These are phyloP conservation scores for Malassezia dermatis DNA, from an alignment of 1,284 basidiomycete species.

Conservation along the genomic window DNA sequence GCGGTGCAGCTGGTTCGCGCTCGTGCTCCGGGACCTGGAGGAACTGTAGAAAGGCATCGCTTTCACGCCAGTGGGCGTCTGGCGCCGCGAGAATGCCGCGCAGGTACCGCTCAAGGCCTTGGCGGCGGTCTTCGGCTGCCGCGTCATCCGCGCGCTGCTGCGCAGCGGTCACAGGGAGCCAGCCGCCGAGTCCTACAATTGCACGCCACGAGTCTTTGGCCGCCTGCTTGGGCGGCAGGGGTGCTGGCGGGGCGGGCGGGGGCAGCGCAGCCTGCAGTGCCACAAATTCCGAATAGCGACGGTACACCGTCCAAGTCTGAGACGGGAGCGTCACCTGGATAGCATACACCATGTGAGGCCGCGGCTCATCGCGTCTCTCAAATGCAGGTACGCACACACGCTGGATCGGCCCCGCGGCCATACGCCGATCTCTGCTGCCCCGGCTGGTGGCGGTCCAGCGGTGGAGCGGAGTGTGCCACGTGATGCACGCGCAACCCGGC, in stretches of 20 bases:
- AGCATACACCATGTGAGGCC: constrained; percentile 64
- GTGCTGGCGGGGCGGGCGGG: constrained; percentile 61
- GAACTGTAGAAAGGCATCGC: constrained; percentile 71
- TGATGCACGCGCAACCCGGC: not conserved
- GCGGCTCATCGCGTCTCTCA: constrained; percentile 38
- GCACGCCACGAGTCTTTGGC: constrained; percentile 49
- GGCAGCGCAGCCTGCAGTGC: constrained; percentile 71
- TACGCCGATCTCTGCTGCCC: not conserved
- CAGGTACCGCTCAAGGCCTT: constrained; percentile 71
- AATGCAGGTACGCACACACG: constrained; percentile 39
- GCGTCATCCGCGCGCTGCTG: constrained; percentile 31
- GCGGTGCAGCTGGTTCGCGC: not conserved
- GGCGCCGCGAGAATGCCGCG: constrained; percentile 69
- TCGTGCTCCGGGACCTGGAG: constrained; percentile 60
- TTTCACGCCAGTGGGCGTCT: constrained; percentile 70
- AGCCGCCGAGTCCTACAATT: constrained; percentile 28
- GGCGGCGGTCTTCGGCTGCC: constrained; percentile 63
- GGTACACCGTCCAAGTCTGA: constrained; percentile 80
- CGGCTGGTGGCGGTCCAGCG: not conserved
- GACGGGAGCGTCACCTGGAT: constrained; percentile 62
- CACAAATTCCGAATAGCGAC: constrained; percentile 85
- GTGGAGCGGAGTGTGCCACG: not conserved
- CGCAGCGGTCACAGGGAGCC: constrained; percentile 1
- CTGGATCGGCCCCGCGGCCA: constrained; percentile 35
- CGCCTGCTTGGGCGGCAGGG: constrained; percentile 70